Percentiles rank a stretch among this genome's conserved stretches.
Evolutionary conservation across 148 eudicot species (phyloP).

Genomic region (Heliamphora exappendiculata): DNA sequence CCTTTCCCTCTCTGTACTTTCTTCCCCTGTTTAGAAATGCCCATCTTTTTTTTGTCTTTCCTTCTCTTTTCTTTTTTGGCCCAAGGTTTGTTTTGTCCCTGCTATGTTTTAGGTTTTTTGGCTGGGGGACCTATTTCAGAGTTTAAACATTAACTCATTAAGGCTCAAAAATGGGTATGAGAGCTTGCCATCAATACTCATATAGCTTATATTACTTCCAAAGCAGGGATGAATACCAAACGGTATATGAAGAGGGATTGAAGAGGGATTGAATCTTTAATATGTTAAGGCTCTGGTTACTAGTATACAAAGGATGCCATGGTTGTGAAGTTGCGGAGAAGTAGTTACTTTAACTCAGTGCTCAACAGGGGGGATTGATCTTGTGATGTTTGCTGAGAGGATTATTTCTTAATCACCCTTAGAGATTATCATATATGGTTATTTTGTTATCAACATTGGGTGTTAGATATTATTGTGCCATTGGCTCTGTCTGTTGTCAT

Average conservation of each 20-base stretch:
- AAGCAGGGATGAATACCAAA: background rate
- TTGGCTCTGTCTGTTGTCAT: background rate
- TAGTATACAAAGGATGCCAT: background rate
- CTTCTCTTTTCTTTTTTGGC: background rate
- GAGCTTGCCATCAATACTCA: background rate
- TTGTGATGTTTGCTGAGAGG: conserved; percentile 5
- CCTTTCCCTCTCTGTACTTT: background rate
- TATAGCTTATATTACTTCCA: background rate
- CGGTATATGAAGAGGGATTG: background rate
- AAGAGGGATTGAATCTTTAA: background rate
- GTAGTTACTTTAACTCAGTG: background rate
- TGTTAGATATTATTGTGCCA: background rate
- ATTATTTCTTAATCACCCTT: background rate
- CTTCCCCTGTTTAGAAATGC: background rate
- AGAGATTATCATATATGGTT: background rate
- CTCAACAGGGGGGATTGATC: background rate
- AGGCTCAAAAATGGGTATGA: background rate
- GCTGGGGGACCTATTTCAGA: background rate
- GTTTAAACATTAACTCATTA: background rate
- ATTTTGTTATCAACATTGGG: background rate
- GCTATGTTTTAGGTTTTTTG: conserved; percentile 10
- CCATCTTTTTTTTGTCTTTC: background rate
- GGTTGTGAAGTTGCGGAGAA: background rate
- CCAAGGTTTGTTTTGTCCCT: background rate
- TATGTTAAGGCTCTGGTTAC: background rate